A percentile compares a stretch with the other conserved stretches of the same genome.
Evolutionary conservation across 768 basidiomycete species (phyloP).

Genomic region (Dentipellis sp.): DNA sequence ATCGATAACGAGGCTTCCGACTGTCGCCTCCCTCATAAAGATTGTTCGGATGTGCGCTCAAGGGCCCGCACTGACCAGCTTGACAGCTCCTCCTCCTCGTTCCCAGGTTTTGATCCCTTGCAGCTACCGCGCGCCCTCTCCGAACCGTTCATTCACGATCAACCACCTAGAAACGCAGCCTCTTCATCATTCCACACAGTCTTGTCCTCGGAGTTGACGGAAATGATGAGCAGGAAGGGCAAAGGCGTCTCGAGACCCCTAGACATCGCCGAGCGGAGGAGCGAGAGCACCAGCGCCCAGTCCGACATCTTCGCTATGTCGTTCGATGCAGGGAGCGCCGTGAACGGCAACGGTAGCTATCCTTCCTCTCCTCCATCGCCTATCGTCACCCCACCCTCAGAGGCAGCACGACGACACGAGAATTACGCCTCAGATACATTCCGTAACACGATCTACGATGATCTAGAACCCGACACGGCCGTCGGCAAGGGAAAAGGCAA

Average conservation of each 20-base stretch:
- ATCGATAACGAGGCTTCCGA: conserved; percentile 50
- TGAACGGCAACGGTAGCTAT: conserved; percentile 8
- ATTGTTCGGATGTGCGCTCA: conserved; percentile 6
- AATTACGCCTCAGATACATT: not conserved
- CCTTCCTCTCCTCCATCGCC: not conserved
- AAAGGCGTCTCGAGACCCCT: conserved; percentile 47
- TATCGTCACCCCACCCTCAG: too few relatives aligned
- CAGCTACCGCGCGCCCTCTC: conserved; percentile 1
- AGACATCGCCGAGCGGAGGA: conserved; percentile 30
- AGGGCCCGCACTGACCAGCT: not conserved
- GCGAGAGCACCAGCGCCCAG: conserved; percentile 10
- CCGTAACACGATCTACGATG: conserved; percentile 6
- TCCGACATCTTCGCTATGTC: conserved; percentile 20
- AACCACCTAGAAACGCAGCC: not conserved
- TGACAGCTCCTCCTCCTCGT: conserved; percentile 2
- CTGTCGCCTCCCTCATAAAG: conserved; percentile 41
- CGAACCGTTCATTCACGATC: not conserved
- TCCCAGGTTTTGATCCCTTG: not conserved
- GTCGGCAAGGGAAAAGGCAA: conserved; percentile 46
- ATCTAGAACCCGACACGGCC: conserved; percentile 4
- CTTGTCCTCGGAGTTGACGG: not conserved
- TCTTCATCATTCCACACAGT: not conserved
- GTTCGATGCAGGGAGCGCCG: conserved; percentile 4
- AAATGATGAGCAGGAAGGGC: conserved; percentile 32
- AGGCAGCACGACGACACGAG: not conserved